Evolutionary conservation across 2,329 filamentous ascomycete species (phyloP).

Genomic region (Rutstroemia sp.): DNA sequence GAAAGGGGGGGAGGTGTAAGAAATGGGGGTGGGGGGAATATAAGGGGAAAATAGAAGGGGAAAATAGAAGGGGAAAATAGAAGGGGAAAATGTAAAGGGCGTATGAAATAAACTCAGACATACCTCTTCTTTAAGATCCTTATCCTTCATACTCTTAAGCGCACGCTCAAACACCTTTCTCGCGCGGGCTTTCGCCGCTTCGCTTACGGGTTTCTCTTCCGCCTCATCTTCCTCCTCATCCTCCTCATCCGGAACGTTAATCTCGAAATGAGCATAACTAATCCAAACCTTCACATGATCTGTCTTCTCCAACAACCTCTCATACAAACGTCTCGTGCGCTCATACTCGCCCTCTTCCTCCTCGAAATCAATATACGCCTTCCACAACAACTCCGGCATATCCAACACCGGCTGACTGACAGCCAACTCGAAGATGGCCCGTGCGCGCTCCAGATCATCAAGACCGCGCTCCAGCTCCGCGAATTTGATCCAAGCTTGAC

Average conservation of each 20-base stretch:
- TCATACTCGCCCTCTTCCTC: constrained; percentile 92
- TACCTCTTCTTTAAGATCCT: constrained; percentile 82
- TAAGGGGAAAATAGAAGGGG: constrained; percentile 6
- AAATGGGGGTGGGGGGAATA: too few relatives aligned
- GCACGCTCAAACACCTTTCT: constrained; percentile 80
- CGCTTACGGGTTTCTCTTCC: constrained; percentile 61
- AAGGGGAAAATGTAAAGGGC: constrained; percentile 10
- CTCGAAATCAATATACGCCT: constrained; percentile 97
- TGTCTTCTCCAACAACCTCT: constrained; percentile 88
- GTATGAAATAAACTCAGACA: constrained; percentile 15
- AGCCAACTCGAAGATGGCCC: constrained; percentile 88
- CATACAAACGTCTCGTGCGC: constrained; percentile 73
- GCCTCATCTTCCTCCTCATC: constrained; percentile 51
- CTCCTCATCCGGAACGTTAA: constrained; percentile 75
- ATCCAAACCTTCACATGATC: constrained; percentile 99
- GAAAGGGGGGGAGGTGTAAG: too few relatives aligned
- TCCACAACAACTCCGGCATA: constrained; percentile 98
- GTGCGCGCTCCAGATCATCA: constrained; percentile 79
- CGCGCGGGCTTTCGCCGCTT: constrained; percentile 75
- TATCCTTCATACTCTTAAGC: constrained; percentile 79
- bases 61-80: too few relatives aligned
- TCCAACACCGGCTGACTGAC: constrained; percentile 77
- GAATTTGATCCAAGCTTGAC: constrained; percentile 93
- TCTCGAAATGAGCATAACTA: constrained; percentile 96
- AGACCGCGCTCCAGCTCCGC: constrained; percentile 87